phyloP scores from a whole-genome alignment of 768 basidiomycete genomes.

The Mycena sanguinolenta region DNA sequence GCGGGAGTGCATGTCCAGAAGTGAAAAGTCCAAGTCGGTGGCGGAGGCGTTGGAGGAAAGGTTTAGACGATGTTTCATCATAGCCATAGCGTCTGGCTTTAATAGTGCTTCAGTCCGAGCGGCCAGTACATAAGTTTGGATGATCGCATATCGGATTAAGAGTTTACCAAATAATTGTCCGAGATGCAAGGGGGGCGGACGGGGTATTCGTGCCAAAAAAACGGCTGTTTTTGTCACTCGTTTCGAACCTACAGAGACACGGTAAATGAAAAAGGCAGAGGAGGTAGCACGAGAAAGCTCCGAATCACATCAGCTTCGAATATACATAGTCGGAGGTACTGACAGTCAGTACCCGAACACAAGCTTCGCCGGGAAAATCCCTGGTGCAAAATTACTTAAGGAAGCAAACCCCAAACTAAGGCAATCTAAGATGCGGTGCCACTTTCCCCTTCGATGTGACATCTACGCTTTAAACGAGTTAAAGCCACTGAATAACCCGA shows the following conservation, averaged over 20 bases:
- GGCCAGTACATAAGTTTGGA: constrained; percentile 35
- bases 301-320: constrained; percentile 29
- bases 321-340: constrained; percentile 22
- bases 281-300: constrained; percentile 27
- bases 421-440: constrained; percentile 33
- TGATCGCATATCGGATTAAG: constrained; percentile 27
- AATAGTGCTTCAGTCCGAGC: constrained; percentile 25
- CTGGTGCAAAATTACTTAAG: constrained; percentile 20
- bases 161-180: constrained; percentile 39
- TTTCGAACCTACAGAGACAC: constrained; percentile 38
- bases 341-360: constrained; percentile 16
- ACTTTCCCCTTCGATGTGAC: constrained; percentile 20
- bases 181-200: constrained; percentile 31
- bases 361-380: constrained; percentile 33
- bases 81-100: constrained; percentile 25
- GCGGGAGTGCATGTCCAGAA: constrained; percentile 6
- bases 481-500: constrained; percentile 8
- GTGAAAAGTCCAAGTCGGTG: constrained; percentile 21
- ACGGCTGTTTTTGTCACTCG: constrained; percentile 38
- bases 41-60: constrained; percentile 33
- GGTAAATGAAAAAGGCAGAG: constrained; percentile 37
- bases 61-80: constrained; percentile 23
- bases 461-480: constrained; percentile 11
- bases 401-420: constrained; percentile 24
- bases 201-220: constrained; percentile 30